Evolutionary conservation across 208 protist species (phyloP).

Genomic region (Tetramitus jugosus): DNA sequence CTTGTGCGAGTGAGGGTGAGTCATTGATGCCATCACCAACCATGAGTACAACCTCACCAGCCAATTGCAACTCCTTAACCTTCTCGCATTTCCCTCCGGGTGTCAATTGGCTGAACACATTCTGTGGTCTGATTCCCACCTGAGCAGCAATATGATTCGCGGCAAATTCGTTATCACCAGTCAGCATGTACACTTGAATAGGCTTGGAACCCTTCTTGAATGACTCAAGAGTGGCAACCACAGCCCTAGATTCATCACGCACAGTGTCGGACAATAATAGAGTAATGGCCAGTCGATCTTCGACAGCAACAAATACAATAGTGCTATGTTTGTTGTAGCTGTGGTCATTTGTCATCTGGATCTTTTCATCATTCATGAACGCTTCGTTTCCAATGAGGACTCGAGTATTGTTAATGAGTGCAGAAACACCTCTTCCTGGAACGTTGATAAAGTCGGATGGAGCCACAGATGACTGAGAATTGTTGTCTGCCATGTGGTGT

Average conservation of each 20-base stretch:
- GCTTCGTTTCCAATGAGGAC: constrained; percentile 27
- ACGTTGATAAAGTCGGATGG: constrained; percentile 46
- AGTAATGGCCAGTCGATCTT: constrained; percentile 45
- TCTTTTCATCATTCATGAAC: constrained; percentile 12
- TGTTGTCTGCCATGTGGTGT: constrained; percentile 39
- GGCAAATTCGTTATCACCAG: constrained; percentile 62
- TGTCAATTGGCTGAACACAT: constrained; percentile 65
- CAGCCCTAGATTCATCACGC: constrained; percentile 63
- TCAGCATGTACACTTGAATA: constrained; percentile 63
- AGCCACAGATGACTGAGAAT: constrained; percentile 59
- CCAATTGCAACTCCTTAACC: constrained; percentile 73
- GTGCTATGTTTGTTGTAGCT: constrained; percentile 43
- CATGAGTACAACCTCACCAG: constrained; percentile 80
- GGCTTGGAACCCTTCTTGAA: constrained; percentile 29
- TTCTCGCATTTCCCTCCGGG: constrained; percentile 90
- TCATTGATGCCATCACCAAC: constrained; percentile 95
- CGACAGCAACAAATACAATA: constrained; percentile 63
- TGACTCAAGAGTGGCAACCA: constrained; percentile 55
- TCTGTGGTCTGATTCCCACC: constrained; percentile 55
- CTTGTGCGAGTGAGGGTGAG: constrained; percentile 81
- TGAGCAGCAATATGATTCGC: constrained; percentile 51
- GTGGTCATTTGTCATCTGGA: not conserved
- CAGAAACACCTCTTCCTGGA: constrained; percentile 38
- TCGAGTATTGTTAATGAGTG: not conserved
- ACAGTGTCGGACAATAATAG: constrained; percentile 66